Percentiles rank a stretch among this genome's conserved stretches.
Evolutionary conservation across 768 basidiomycete species (phyloP).

Genomic region (Fibroporia radiculosa): DNA sequence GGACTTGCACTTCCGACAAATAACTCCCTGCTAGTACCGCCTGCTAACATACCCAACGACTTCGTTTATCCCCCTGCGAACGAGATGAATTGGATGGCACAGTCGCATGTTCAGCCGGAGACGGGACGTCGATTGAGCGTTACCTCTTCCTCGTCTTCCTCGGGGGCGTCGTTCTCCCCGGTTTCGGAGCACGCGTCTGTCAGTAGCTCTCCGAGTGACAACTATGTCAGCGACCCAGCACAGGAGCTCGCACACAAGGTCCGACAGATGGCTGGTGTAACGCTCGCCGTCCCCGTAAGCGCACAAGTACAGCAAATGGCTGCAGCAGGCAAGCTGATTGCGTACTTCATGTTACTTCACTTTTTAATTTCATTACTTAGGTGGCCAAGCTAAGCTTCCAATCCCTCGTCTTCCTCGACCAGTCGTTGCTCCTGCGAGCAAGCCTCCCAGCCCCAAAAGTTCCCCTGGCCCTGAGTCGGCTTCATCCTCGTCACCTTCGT

Average conservation of each 20-base stretch:
- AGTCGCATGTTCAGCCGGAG: conserved; percentile 12
- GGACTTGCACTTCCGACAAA: conserved; percentile 7
- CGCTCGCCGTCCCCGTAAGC: conserved; percentile 30
- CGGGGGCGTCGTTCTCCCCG: conserved; percentile 47
- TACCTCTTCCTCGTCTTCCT: conserved; percentile 43
- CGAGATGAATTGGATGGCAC: conserved; percentile 9
- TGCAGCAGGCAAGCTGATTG: conserved; percentile 13
- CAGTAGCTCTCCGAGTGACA: conserved; percentile 17
- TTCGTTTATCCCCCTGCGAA: conserved; percentile 3
- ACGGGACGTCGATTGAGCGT: conserved; percentile 40
- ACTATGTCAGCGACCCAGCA: conserved; percentile 21
- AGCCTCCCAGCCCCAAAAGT: conserved; percentile 11
- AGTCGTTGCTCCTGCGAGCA: conserved; percentile 33
- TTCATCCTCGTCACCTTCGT: conserved; percentile 33
- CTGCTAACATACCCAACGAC: conserved; percentile 8
- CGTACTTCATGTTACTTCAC: not conserved
- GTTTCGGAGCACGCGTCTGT: conserved; percentile 35
- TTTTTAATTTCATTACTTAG: not conserved
- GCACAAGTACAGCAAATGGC: conserved; percentile 25
- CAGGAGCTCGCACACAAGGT: conserved; percentile 30
- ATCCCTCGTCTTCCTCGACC: conserved; percentile 43
- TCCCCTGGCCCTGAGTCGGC: conserved; percentile 14
- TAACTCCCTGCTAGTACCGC: conserved; percentile 5
- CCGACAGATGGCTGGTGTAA: conserved; percentile 30
- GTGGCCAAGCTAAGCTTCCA: conserved; percentile 31